Conservation (phyloP, 1,284 basidiomycete species). For the Coriolopsis trogii region DNA sequence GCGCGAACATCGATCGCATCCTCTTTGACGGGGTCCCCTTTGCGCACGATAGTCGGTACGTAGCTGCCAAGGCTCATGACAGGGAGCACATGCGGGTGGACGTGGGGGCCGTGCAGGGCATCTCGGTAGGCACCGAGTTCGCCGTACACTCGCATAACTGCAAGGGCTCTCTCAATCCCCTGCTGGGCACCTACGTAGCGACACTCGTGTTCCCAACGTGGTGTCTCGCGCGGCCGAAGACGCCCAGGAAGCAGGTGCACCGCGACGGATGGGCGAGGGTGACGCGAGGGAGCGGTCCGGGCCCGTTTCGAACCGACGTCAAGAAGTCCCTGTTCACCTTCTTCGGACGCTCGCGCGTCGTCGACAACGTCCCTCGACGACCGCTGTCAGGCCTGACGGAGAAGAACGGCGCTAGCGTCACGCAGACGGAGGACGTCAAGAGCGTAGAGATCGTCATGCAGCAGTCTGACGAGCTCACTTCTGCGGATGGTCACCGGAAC, state of each 20-base stretch:
- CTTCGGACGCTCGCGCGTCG: conserved; percentile 40
- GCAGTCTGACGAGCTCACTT: conserved; percentile 36
- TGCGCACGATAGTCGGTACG: conserved; percentile 46
- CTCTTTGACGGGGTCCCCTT: conserved; percentile 62
- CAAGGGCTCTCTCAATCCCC: conserved; percentile 55
- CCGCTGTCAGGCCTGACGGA: conserved; percentile 29
- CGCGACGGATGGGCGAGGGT: conserved; percentile 58
- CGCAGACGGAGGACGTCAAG: conserved; percentile 37
- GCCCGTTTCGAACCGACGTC: conserved; percentile 50
- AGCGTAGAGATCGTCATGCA: conserved; percentile 43
- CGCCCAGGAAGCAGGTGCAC: conserved; percentile 35
- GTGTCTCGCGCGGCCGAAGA: conserved; percentile 51
- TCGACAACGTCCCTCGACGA: conserved; percentile 30
- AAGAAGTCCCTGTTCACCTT: conserved; percentile 42
- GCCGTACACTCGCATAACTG: conserved; percentile 62
- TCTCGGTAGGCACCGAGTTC: conserved; percentile 61
- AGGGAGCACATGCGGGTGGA: conserved; percentile 48
- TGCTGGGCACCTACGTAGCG: conserved; percentile 51
- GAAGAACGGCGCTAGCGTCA: conserved; percentile 38
- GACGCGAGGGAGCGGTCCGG: conserved; percentile 55
- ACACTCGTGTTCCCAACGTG: conserved; percentile 58
- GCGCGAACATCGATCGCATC: conserved; percentile 48
- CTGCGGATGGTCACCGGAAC: conserved; percentile 33
- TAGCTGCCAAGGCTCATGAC: conserved; percentile 45
- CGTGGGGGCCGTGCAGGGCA: conserved; percentile 60